Evolutionary conservation across 2,329 filamentous ascomycete genomes (phyloP).

Genomic region (Aspergillus novofumigatus): DNA sequence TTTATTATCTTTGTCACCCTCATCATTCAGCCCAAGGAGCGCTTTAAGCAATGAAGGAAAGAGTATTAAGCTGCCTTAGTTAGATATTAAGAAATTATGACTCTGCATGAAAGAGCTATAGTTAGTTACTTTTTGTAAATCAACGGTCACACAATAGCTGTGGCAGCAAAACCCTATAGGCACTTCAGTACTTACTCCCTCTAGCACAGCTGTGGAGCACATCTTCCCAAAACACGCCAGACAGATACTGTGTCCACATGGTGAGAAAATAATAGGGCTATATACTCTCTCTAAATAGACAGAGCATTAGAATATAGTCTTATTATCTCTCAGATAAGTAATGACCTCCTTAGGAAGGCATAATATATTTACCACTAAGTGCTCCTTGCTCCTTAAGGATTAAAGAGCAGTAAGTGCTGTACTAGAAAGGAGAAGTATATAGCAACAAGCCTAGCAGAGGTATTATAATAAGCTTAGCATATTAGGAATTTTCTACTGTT

Average conservation of each 20-base stretch:
- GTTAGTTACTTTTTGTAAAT: slow-evolving; percentile 67
- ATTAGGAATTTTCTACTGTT: slow-evolving; percentile 71
- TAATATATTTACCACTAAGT: slow-evolving; percentile 61
- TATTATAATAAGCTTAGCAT: slow-evolving; percentile 75
- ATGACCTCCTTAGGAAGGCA: slow-evolving; percentile 59
- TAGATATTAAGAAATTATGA: slow-evolving; percentile 35
- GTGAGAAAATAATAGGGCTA: slow-evolving; percentile 73
- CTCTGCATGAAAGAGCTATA: slow-evolving; percentile 69
- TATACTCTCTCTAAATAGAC: slow-evolving; percentile 73
- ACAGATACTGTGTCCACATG: slow-evolving; percentile 79
- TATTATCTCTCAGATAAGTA: slow-evolving; percentile 57
- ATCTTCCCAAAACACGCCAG: slow-evolving; percentile 70
- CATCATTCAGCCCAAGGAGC: slow-evolving; percentile 22
- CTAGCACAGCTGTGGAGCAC: slow-evolving; percentile 51
- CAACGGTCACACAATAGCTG: slow-evolving; percentile 65
- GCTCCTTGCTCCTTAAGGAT: slow-evolving; percentile 37
- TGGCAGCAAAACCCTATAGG: slow-evolving; percentile 52
- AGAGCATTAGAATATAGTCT: slow-evolving; percentile 67
- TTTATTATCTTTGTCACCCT: slow-evolving; percentile 30
- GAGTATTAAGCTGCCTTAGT: no score
- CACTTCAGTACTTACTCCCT: slow-evolving; percentile 42
- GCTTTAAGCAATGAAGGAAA: not conserved
- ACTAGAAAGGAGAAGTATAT: slow-evolving; percentile 59
- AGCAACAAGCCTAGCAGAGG: slow-evolving; percentile 76
- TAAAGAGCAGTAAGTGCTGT: slow-evolving; percentile 23